phyloP scores from a whole-genome alignment of 2,329 filamentous ascomycete genomes.

The Trichoderma harzianum region DNA sequence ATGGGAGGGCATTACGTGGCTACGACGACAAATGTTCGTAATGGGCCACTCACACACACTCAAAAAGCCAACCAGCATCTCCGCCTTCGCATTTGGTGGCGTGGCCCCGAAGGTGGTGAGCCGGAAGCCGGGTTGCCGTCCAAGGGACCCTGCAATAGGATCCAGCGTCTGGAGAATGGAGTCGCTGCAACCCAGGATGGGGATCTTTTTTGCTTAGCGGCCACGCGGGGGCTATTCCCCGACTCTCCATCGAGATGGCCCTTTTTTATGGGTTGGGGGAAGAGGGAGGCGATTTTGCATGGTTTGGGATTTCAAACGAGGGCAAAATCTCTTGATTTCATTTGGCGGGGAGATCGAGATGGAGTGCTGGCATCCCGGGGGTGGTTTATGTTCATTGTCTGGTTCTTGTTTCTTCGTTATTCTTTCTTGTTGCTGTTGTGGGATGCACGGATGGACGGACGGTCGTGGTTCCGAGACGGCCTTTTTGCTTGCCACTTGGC shows the following conservation, averaged over 20 bases:
- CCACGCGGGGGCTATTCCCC: neutral
- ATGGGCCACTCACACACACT: neutral
- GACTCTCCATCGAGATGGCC: neutral
- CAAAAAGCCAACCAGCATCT: neutral
- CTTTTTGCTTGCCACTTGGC: slow-evolving; percentile 4
- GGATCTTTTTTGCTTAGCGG: neutral
- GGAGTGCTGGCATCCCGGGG: neutral
- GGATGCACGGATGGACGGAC: neutral
- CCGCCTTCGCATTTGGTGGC: neutral
- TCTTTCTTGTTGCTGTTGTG: neutral
- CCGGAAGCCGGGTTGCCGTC: neutral
- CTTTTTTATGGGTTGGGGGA: no score
- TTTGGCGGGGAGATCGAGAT: neutral
- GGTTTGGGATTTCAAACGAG: neutral
- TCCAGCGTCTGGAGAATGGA: neutral
- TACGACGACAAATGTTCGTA: neutral
- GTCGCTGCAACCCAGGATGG: neutral
- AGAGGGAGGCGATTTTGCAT: neutral
- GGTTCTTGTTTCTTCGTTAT: neutral
- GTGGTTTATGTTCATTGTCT: neutral
- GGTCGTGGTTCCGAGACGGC: neutral
- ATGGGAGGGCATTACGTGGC: neutral
- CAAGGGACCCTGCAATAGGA: neutral
- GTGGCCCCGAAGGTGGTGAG: neutral
- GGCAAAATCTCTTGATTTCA: neutral